A percentile compares a stretch with the other conserved stretches of the same genome.
phyloP scores from a whole-genome alignment of 805 yeast genomes.

The Cyberlindnera sargentensis region DNA sequence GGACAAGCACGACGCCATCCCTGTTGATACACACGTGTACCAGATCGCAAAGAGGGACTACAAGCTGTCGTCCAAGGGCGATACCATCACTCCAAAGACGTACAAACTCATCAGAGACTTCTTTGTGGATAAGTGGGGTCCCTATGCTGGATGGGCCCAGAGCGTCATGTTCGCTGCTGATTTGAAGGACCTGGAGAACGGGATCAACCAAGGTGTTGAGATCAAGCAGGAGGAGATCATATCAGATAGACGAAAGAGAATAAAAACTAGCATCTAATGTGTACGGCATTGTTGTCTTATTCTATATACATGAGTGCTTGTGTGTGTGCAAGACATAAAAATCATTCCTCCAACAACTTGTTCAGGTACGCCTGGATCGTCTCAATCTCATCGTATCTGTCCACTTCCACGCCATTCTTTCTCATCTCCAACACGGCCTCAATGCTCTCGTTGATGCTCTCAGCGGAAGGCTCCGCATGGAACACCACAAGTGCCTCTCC shows the following conservation, averaged over 20 bases:
- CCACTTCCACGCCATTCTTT: constrained; percentile 26
- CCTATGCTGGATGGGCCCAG: constrained; percentile 98
- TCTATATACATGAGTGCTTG: no score
- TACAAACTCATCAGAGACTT: constrained; percentile 43
- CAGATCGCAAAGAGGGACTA: constrained; percentile 84
- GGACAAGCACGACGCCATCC: constrained; percentile 81
- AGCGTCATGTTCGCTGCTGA: constrained; percentile 89
- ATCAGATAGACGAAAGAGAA: constrained; percentile 16
- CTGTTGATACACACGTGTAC: constrained; percentile 93
- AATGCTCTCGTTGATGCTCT: constrained; percentile 34
- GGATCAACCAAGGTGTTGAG: constrained; percentile 35
- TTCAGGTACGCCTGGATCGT: constrained; percentile 25
- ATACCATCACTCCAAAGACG: constrained; percentile 24
- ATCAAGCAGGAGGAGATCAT: constrained; percentile 14
- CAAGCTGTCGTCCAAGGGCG: constrained; percentile 36
- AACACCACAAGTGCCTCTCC: constrained; percentile 44
- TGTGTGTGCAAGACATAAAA: not conserved
- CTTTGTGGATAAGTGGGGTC: constrained; percentile 73
- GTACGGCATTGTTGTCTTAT: no score
- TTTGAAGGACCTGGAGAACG: constrained; percentile 62
- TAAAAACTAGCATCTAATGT: constrained; percentile 3
- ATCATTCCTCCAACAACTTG: constrained; percentile 10
- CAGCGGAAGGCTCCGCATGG: constrained; percentile 36
- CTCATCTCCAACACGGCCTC: constrained; percentile 41
- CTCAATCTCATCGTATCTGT: constrained; percentile 29